Conservation (phyloP, 169 alveolate species). For the Plasmodium vivax region DNA sequence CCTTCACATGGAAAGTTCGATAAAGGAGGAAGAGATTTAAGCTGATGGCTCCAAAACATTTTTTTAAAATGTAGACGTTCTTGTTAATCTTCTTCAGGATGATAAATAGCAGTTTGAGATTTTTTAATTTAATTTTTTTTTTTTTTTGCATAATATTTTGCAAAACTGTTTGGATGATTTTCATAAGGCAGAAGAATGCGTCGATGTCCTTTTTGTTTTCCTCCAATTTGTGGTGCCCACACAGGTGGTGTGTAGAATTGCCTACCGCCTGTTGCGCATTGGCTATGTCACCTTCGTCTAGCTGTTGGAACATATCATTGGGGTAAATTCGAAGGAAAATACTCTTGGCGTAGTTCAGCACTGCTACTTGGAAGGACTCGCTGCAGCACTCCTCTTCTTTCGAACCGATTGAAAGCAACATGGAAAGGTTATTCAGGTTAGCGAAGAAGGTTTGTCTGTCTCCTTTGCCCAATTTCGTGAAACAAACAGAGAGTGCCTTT, state of each 20-base stretch:
- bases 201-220: constrained; percentile 1
- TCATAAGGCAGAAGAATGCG: constrained; percentile 14
- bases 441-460: constrained; percentile 15
- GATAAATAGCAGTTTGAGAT: constrained; percentile 5
- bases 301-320: neutral
- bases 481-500: constrained; percentile 1
- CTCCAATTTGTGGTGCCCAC: neutral
- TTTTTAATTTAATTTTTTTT: constrained; percentile 42
- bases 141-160: constrained; percentile 30
- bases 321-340: constrained; percentile 12
- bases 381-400: neutral
- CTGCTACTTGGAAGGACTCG: neutral
- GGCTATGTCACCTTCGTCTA: neutral
- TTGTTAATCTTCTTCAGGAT: constrained; percentile 27
- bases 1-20: constrained; percentile 1
- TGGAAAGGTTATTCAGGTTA: constrained; percentile 7
- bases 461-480: neutral
- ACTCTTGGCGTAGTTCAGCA: constrained; percentile 20
- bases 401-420: neutral
- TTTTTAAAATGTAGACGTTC: neutral
- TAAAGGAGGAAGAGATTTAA: constrained; percentile 28
- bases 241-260: neutral
- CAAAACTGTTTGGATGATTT: constrained; percentile 9
- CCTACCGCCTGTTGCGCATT: neutral
- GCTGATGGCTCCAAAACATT: constrained; percentile 22